A percentile compares a stretch with the other conserved stretches of the same genome.
Conservation (phyloP, 257 asterid species). For the Datura wrightii region DNA sequence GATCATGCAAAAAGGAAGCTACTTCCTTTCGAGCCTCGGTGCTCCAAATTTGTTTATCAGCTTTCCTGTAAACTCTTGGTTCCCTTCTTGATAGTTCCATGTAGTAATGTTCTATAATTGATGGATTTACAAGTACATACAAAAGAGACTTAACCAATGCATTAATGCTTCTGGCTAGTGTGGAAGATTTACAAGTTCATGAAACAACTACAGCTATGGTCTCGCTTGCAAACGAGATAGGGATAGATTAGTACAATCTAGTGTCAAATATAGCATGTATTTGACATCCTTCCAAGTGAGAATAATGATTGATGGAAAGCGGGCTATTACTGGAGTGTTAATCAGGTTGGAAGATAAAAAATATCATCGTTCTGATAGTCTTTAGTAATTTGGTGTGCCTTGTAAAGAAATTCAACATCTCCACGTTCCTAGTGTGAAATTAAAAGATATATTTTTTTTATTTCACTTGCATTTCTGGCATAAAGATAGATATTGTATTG, state of each 20-base stretch:
- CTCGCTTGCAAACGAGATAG: background rate
- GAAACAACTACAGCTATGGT: background rate
- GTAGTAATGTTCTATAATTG: background rate
- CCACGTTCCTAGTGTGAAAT: background rate
- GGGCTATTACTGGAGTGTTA: background rate
- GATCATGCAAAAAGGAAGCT: background rate
- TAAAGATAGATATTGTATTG: background rate
- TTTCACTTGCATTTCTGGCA: background rate
- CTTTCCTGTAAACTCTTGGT: background rate
- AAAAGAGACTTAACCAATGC: background rate
- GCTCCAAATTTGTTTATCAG: background rate
- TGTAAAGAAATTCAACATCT: background rate
- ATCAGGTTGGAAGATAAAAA: background rate
- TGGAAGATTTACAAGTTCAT: background rate
- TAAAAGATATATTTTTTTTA: too few species aligned
- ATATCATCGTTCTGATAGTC: background rate
- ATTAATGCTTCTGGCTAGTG: background rate
- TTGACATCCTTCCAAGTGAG: too few species aligned
- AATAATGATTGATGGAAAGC: background rate
- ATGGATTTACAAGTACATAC: background rate
- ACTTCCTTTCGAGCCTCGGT: background rate
- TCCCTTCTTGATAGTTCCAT: background rate
- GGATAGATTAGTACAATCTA: background rate
- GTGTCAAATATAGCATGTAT: background rate
- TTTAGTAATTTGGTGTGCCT: background rate